Conservation (phyloP, 164 flowering plant genomes). For the Taxillus chinensis region DNA sequence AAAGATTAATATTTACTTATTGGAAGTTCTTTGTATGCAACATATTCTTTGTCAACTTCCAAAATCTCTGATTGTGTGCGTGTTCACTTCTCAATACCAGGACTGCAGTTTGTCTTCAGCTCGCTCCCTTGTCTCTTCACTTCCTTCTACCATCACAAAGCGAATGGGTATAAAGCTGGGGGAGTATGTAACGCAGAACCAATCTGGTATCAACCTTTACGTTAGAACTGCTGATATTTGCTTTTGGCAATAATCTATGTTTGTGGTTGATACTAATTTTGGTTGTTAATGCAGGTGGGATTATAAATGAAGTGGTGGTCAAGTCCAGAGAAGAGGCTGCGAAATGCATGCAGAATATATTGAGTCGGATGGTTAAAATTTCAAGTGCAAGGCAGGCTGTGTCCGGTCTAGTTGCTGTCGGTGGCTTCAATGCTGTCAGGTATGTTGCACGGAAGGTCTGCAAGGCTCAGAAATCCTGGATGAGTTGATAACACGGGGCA, state of each 20-base stretch:
- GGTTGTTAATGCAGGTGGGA: constrained; percentile 30
- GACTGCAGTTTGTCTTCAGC: constrained; percentile 47
- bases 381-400: constrained; percentile 90
- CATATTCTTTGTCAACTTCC: too few species aligned
- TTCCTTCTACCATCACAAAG: constrained; percentile 48
- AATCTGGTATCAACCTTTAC: constrained; percentile 34
- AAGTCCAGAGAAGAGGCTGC: constrained; percentile 61
- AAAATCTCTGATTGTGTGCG: background rate
- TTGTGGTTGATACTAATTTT: background rate
- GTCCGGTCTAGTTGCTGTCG: constrained; percentile 67
- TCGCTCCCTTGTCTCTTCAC: constrained; percentile 48
- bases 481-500: background rate
- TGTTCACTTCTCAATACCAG: constrained; percentile 29
- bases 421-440: constrained; percentile 48
- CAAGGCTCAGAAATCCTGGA: constrained; percentile 78
- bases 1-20: too few species aligned
- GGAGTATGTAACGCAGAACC: constrained; percentile 25
- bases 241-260: background rate
- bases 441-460: constrained; percentile 59
- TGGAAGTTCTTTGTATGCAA: too few species aligned
- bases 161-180: constrained; percentile 46
- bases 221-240: background rate
- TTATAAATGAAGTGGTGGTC: constrained; percentile 25
- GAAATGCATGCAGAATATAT: constrained; percentile 43
- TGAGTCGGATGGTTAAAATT: constrained; percentile 62